These are phyloP conservation scores for Diutina sp. DNA, from an alignment of 1,139 yeast genomes.

Conservation along the genomic window DNA sequence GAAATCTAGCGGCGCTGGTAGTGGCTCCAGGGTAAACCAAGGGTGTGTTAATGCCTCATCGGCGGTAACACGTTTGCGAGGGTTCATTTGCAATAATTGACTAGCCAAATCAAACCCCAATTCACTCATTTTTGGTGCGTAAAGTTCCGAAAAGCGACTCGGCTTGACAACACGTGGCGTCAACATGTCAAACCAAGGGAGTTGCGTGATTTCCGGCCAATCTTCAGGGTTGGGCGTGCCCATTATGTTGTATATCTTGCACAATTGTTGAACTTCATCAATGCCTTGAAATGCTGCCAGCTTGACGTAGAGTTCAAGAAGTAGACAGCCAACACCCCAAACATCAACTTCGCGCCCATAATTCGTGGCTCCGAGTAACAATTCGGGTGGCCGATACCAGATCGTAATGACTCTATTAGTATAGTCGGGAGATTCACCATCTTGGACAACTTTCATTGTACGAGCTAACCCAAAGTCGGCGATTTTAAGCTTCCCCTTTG, in stretches of 20 bases:
- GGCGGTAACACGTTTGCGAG: conserved; percentile 56
- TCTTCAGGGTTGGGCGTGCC: conserved; percentile 70
- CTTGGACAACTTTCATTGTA: conserved; percentile 45
- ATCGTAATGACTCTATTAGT: conserved; percentile 91
- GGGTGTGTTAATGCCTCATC: conserved; percentile 47
- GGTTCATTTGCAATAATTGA: conserved; percentile 32
- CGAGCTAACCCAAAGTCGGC: conserved; percentile 96
- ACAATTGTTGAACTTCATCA: conserved; percentile 78
- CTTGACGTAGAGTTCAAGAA: conserved; percentile 68
- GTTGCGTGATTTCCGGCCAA: conserved; percentile 66
- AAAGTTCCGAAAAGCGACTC: conserved; percentile 36
- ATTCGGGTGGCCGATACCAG: conserved; percentile 97
- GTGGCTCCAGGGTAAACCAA: conserved; percentile 61
- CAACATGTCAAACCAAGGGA: conserved; percentile 91
- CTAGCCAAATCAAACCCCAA: conserved; percentile 55
- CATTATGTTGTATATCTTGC: conserved; percentile 65
- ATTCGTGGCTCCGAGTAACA: conserved; percentile 77
- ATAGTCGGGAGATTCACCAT: conserved; percentile 53
- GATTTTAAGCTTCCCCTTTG: conserved; percentile 61
- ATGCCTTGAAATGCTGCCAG: conserved; percentile 75
- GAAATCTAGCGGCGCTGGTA: conserved; percentile 36
- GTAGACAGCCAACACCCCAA: conserved; percentile 94
- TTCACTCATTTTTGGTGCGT: conserved; percentile 31
- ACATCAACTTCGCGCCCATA: conserved; percentile 88
- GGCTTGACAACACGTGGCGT: conserved; percentile 41